Evolutionary conservation across 257 asterid genomes (phyloP).

Genomic region (Solanum bulbocastanum): DNA sequence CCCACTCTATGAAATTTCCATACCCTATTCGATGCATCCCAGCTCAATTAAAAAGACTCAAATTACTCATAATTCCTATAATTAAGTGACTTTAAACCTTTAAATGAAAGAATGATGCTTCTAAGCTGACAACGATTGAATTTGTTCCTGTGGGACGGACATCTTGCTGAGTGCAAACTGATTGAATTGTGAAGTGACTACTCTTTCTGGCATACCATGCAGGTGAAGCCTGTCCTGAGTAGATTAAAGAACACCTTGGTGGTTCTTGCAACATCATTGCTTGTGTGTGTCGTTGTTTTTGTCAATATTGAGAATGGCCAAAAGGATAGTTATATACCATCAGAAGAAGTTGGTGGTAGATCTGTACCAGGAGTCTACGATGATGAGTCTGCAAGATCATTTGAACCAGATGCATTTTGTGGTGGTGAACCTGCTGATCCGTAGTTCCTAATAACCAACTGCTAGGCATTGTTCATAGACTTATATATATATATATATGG

Average conservation of each 20-base stretch:
- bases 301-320: slow-evolving; percentile 27
- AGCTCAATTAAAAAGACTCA: not conserved
- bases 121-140: not conserved
- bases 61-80: not conserved
- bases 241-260: slow-evolving; percentile 72
- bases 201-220: not conserved
- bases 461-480: not conserved
- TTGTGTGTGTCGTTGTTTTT: slow-evolving; percentile 34
- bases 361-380: slow-evolving; percentile 71
- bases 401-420: slow-evolving; percentile 83
- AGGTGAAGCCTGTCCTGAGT: slow-evolving; percentile 80
- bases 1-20: not conserved
- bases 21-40: not conserved
- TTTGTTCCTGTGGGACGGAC: not conserved
- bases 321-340: slow-evolving; percentile 6
- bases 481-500: not conserved
- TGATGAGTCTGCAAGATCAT: slow-evolving; percentile 74
- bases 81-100: not conserved
- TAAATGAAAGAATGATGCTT: not conserved
- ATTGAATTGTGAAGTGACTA: not conserved
- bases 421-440: slow-evolving; percentile 53
- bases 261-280: slow-evolving; percentile 59
- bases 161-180: not conserved
- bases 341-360: slow-evolving; percentile 41
- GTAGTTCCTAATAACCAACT: not conserved